Evolutionary conservation across 352 stramenopile species (phyloP), one percentile per base, ranked within the genome.

Genomic region (Phytophthora litchii): DNA sequence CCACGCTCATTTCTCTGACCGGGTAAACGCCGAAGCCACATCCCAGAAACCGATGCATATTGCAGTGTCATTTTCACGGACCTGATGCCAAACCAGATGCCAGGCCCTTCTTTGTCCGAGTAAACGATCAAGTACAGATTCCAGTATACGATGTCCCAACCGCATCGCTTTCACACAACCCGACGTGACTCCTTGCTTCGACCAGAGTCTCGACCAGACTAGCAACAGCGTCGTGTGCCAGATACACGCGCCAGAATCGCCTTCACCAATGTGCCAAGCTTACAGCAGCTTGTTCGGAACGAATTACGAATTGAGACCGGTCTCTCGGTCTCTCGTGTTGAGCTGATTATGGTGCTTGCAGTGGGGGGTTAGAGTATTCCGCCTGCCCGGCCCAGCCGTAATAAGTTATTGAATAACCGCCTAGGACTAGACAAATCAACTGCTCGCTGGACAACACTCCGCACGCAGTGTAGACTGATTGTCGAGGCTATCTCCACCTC

Each of bases 331-430:
- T 51, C 21, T 54, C 31, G 41, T 29, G 27, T 32, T 16, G 7
- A 4, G 37, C 38, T 64, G 45, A 63, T 61, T 61, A 61, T 61
- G 32, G 32, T 9, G 35, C 32, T 14, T 6, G 19, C 32, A n/a
- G 41, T 7, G 41, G 8, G 43, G 44, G 46, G 44, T 23, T 23
- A 44, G 50, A 56, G 59, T 67, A 60, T 67, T 62, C 46, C 49
- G 23, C 17, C 23, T 60, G 59, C 36, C 34, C 29, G 40, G 19
- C 38, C 20, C 20, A n/a, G 38, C 38, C 17, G 38, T 19, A 8
- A 31, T 44, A 7, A 4, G n/a, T n/a, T n/a, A n/a, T n/a, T n/a
- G n/a, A n/a, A n/a, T n/a, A n/a, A n/a, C 19, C 9, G 11, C 3
- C 29, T 27, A 34, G 10, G 3, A 11, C 7, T 45, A 48, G 49